phyloP scores from a whole-genome alignment of 2,329 filamentous ascomycete species.

The Rutstroemia sp. region DNA sequence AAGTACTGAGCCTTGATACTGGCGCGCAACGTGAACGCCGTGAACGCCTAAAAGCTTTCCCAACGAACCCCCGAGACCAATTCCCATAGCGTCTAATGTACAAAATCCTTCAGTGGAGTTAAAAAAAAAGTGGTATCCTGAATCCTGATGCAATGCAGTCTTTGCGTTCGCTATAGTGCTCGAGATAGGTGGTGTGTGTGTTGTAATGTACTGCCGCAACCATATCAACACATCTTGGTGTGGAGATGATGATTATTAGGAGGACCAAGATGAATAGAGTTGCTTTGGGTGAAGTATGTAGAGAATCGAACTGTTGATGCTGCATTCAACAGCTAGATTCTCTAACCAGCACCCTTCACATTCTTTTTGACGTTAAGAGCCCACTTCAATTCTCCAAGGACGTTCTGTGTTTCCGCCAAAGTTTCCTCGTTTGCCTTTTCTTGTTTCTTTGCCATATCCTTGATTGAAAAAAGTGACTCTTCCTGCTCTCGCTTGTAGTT shows the following conservation, averaged over 20 bases:
- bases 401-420: constrained; percentile 50
- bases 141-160: constrained; percentile 10
- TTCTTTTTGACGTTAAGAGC: constrained; percentile 61
- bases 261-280: not conserved
- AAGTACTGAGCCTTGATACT: no score
- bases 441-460: constrained; percentile 46
- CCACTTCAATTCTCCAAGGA: constrained; percentile 65
- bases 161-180: not conserved
- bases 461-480: constrained; percentile 50
- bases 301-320: not conserved
- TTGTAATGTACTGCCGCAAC: not conserved
- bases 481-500: constrained; percentile 59
- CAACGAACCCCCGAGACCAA: constrained; percentile 5
- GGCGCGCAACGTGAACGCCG: not conserved
- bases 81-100: constrained; percentile 5
- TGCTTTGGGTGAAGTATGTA: not conserved
- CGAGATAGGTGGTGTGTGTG: not conserved
- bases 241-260: not conserved
- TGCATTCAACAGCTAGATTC: not conserved
- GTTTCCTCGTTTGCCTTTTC: constrained; percentile 55
- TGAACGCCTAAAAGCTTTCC: not conserved
- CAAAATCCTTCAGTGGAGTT: not conserved
- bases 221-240: not conserved
- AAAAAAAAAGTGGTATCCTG: constrained; percentile 10
- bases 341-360: constrained; percentile 46